These are phyloP conservation scores for Candida silvatica DNA, from an alignment of 805 yeast genomes.

Conservation along the genomic window DNA sequence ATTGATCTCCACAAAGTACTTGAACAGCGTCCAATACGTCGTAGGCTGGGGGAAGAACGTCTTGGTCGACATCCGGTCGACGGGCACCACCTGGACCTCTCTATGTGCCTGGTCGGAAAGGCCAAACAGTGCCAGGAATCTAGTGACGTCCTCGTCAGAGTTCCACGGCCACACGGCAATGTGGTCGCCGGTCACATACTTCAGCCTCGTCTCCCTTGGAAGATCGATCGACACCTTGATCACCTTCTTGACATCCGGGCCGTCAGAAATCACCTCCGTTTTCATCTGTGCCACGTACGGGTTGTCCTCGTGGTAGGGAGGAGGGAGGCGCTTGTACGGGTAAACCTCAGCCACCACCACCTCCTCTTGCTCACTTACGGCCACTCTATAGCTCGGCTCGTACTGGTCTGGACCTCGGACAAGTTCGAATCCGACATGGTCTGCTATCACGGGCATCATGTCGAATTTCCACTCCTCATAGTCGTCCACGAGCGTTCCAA, in stretches of 20 bases:
- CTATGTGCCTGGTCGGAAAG: slow-evolving; percentile 36
- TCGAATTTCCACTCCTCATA: slow-evolving; percentile 84
- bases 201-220: slow-evolving; percentile 59
- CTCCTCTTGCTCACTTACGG: slow-evolving; percentile 24
- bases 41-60: slow-evolving; percentile 60
- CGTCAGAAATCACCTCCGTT: slow-evolving; percentile 26
- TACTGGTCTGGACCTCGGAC: slow-evolving; percentile 1
- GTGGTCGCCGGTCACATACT: slow-evolving; percentile 90
- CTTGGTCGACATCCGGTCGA: slow-evolving; percentile 50
- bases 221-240: slow-evolving; percentile 61
- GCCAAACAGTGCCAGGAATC: slow-evolving; percentile 53
- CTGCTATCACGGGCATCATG: slow-evolving; percentile 50
- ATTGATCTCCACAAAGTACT: slow-evolving; percentile 75
- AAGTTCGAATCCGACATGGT: background rate
- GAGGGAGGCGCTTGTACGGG: too few species aligned
- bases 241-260: slow-evolving; percentile 42
- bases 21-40: slow-evolving; percentile 67
- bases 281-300: slow-evolving; percentile 67
- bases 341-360: too few species aligned
- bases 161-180: slow-evolving; percentile 87
- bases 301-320: slow-evolving; percentile 19
- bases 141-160: slow-evolving; percentile 52
- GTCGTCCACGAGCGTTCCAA: slow-evolving; percentile 86
- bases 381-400: slow-evolving; percentile 52
- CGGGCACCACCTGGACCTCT: slow-evolving; percentile 51